A percentile compares a stretch with the other conserved stretches of the same genome.
These are phyloP conservation scores for Crucibulum laeve DNA, from an alignment of 768 basidiomycete species.

Conservation along the genomic window DNA sequence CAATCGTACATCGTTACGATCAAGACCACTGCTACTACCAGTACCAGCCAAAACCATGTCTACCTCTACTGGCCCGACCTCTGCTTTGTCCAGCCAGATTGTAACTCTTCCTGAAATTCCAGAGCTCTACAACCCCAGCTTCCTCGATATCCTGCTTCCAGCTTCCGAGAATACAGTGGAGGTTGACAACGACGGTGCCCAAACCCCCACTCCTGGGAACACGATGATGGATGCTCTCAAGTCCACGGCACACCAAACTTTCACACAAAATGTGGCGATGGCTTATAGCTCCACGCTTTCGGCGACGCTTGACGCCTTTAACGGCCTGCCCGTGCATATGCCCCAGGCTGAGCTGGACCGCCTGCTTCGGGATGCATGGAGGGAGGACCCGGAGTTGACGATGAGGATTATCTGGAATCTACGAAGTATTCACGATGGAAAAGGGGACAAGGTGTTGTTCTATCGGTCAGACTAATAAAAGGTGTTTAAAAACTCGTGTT, in stretches of 20 bases:
- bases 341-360: slow-evolving; percentile 20
- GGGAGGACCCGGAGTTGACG: slow-evolving; percentile 51
- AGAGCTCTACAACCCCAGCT: slow-evolving; percentile 53
- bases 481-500: too few relatives aligned
- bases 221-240: slow-evolving; percentile 54
- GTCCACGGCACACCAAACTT: slow-evolving; percentile 33
- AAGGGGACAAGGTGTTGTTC: slow-evolving; percentile 54
- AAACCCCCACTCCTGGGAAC: slow-evolving; percentile 21
- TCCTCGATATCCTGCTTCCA: slow-evolving; percentile 56
- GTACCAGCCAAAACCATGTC: too few relatives aligned
- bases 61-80: slow-evolving; percentile 10
- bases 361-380: slow-evolving; percentile 49
- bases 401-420: slow-evolving; percentile 65
- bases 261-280: slow-evolving; percentile 47
- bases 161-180: slow-evolving; percentile 6
- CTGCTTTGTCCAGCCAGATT: slow-evolving; percentile 30
- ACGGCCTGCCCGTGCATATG: slow-evolving; percentile 26
- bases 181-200: neutral
- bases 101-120: slow-evolving; percentile 52
- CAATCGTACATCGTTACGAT: too few relatives aligned
- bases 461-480: slow-evolving; percentile 55
- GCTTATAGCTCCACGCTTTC: slow-evolving; percentile 49
- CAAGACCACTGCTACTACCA: too few relatives aligned
- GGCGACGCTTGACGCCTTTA: slow-evolving; percentile 54
- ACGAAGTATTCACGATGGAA: slow-evolving; percentile 69